Evolutionary conservation across 257 asterid genomes (phyloP).

Genomic region (Nicotiana tabacum): DNA sequence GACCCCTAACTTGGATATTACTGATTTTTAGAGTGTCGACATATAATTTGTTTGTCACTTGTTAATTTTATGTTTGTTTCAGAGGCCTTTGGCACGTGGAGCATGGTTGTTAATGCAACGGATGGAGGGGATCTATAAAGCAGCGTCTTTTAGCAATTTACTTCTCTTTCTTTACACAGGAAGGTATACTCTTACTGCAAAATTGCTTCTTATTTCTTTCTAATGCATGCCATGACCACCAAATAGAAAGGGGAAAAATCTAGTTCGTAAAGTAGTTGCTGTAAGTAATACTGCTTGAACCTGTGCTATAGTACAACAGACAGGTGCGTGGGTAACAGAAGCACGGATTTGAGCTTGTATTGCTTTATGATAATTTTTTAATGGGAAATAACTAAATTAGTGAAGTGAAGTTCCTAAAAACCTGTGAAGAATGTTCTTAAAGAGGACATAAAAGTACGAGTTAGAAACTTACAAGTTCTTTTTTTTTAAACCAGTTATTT

Average conservation of each 20-base stretch:
- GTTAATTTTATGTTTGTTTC: conserved; percentile 10
- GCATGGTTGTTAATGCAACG: conserved; percentile 76
- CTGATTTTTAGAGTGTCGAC: background rate
- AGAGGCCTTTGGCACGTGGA: conserved; percentile 82
- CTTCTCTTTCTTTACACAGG: conserved; percentile 88
- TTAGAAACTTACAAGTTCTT: background rate
- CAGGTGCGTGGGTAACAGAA: background rate
- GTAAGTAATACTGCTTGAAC: background rate
- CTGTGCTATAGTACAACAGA: background rate
- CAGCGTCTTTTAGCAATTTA: conserved; percentile 87
- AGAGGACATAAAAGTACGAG: background rate
- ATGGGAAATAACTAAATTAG: background rate
- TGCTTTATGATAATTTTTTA: background rate
- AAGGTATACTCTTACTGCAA: conserved; percentile 43
- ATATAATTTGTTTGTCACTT: background rate
- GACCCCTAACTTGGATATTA: background rate
- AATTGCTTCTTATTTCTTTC: background rate
- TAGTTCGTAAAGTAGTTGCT: background rate
- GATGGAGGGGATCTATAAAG: conserved; percentile 81
- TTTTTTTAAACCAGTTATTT: background rate
- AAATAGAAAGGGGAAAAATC: background rate
- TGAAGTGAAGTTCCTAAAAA: background rate
- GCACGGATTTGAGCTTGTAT: background rate
- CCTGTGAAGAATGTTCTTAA: background rate
- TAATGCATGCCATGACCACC: background rate